Evolutionary conservation across 208 protist genomes (phyloP).

Genomic region (Wallacemonas rigidus): DNA sequence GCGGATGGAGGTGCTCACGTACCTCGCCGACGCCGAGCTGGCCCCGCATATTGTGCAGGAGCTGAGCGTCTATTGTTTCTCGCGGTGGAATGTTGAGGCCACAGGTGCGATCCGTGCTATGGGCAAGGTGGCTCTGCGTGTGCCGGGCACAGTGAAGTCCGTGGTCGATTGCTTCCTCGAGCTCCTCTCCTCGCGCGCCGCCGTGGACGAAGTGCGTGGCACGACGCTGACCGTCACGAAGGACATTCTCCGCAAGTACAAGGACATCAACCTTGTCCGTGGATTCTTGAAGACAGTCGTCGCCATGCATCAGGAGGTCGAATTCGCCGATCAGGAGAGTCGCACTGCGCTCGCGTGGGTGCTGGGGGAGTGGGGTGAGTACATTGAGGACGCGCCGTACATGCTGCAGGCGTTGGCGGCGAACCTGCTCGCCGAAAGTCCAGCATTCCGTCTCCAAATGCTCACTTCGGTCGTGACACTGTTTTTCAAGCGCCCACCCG

Average conservation of each 20-base stretch:
- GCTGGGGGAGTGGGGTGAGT: constrained; percentile 89
- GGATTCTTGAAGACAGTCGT: constrained; percentile 52
- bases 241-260: constrained; percentile 79
- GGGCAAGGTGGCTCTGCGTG: constrained; percentile 32
- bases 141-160: constrained; percentile 23
- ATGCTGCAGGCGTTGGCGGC: constrained; percentile 81
- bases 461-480: constrained; percentile 86
- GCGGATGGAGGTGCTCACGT: constrained; percentile 84
- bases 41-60: constrained; percentile 70
- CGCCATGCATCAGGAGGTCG: constrained; percentile 40
- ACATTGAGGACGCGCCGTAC: constrained; percentile 91
- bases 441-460: constrained; percentile 78
- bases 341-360: constrained; percentile 83
- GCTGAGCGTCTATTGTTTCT: constrained; percentile 34
- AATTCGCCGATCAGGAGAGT: constrained; percentile 58
- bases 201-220: constrained; percentile 46
- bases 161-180: constrained; percentile 49
- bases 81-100: constrained; percentile 9
- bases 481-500: constrained; percentile 93
- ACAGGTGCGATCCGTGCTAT: constrained; percentile 38
- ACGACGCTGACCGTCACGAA: constrained; percentile 74
- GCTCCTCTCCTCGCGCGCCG: constrained; percentile 53
- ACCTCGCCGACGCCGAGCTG: constrained; percentile 51
- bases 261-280: constrained; percentile 41
- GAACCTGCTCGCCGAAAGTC: constrained; percentile 38